Base-by-base conservation (phyloP, 768 basidiomycete genomes). In the Kwoniella sp. region DNA sequence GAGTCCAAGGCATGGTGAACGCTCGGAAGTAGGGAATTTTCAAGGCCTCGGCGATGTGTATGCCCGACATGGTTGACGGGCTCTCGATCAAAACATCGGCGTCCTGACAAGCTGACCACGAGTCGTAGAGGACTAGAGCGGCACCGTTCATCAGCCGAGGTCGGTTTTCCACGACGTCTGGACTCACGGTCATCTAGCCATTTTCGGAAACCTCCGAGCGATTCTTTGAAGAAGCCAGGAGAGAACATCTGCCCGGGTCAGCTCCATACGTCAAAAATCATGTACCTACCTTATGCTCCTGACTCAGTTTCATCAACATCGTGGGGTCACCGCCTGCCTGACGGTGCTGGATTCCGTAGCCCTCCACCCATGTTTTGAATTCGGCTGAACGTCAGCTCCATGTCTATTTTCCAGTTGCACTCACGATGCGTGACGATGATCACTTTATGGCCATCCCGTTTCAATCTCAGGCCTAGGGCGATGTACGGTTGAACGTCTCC, bases 241-340 rank as follows among this genome's bases (percentile, higher is more conserved):
- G 87, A 88, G 73, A 88, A 88, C 86, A 88, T 88, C 86, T 68
- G 5, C 26, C 40, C 33, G 13, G 10, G 22, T 66, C 58, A 67
- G 53, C 33, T 19, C 12, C 44, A 51, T 33, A 26, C 36, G 5
- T 33, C 33, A 33, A 6, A 6, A 5, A 49, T 27, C n/a, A 2
- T 1, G 40, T 12, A 60, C 64, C 59, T 53, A 72, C 75, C 65
- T 69, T 78, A 64, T 81, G 80, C 69, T 84, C 84, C 2, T 83
- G 82, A 60, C 82, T 83, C 4, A 88, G 80, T 69, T 87, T 86
- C 87, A 88, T 88, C 73, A 88, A 72, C 1, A 85, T 85, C 0
- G 85, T 87, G 0, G 88, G 87, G 78, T 89, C 88, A 6, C 87
- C 88, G 1, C 88, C 88, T 17, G 87, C 86, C 36, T 84, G 83